These are phyloP conservation scores for Phaffia rhodozyma DNA, from an alignment of 1,284 basidiomycete genomes.

Conservation along the genomic window DNA sequence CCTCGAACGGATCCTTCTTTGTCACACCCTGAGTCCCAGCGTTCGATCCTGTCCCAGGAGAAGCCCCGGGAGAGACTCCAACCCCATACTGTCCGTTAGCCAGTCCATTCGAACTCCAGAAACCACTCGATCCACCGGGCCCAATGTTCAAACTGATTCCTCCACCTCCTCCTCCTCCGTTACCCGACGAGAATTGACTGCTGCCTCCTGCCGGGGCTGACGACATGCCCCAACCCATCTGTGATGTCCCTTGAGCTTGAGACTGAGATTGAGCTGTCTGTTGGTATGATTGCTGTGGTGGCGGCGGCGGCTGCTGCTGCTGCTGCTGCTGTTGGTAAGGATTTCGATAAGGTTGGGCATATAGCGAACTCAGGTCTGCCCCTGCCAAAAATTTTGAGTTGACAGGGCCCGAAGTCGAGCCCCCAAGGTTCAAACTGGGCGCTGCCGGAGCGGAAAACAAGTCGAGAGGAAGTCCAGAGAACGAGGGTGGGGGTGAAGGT, in stretches of 20 bases:
- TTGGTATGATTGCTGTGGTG: background rate
- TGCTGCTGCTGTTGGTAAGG: constrained; percentile 16
- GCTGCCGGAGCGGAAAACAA: constrained; percentile 34
- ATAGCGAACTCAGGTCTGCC: constrained; percentile 11
- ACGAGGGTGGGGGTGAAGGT: background rate
- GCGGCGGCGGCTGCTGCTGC: constrained; percentile 5
- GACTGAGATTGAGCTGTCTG: constrained; percentile 12
- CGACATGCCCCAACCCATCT: background rate
- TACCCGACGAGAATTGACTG: constrained; percentile 8
- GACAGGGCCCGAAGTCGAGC: background rate
- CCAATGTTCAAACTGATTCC: constrained; percentile 18
- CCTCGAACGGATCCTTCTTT: constrained; percentile 37
- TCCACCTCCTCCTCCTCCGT: constrained; percentile 3
- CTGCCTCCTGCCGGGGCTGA: constrained; percentile 15
- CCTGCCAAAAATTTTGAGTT: background rate
- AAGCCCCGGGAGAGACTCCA: background rate
- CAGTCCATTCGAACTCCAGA: constrained; percentile 13
- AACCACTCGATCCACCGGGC: constrained; percentile 23
- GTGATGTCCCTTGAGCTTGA: too few species aligned
- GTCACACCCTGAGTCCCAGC: constrained; percentile 20
- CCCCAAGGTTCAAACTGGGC: constrained; percentile 35
- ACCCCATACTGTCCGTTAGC: background rate
- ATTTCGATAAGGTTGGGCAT: constrained; percentile 16
- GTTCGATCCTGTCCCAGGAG: background rate
- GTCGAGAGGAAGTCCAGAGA: constrained; percentile 35